These are phyloP conservation scores for Paraphoma sp. DNA, from an alignment of 2,329 filamentous ascomycete species.

Conservation along the genomic window DNA sequence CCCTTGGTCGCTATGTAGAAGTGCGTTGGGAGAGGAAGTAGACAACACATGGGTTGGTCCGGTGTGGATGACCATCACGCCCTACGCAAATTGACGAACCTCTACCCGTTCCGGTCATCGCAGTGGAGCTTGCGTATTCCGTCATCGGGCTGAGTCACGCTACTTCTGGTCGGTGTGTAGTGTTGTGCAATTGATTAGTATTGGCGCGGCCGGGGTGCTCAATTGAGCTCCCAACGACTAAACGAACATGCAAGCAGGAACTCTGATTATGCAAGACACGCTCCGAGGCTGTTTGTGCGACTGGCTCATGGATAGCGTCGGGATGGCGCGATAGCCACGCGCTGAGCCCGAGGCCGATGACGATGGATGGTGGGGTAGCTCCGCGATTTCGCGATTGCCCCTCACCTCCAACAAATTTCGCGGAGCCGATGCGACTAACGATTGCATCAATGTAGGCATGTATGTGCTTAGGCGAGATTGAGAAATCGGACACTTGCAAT, in stretches of 20 bases:
- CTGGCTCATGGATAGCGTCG: neutral
- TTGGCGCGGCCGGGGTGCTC: too few relatives aligned
- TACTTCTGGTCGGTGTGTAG: neutral
- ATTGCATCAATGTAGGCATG: neutral
- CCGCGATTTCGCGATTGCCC: constrained; percentile 16
- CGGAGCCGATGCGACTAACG: neutral
- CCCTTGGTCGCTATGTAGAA: too few relatives aligned
- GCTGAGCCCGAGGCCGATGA: neutral
- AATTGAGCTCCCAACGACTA: too few relatives aligned
- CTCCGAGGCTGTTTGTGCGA: neutral
- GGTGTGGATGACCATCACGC: constrained; percentile 10
- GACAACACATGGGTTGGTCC: too few relatives aligned
- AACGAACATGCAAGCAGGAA: too few relatives aligned
- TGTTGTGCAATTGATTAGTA: neutral
- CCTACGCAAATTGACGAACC: constrained; percentile 4
- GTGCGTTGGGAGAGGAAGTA: too few relatives aligned
- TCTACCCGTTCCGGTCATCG: neutral
- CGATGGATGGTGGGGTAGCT: constrained; percentile 28
- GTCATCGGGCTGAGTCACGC: constrained; percentile 12
- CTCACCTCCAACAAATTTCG: constrained; percentile 27
- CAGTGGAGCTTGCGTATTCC: neutral
- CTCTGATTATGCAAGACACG: too few relatives aligned
- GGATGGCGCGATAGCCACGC: neutral
- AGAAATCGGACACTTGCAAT: neutral
- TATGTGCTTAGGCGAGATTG: neutral